Evolutionary conservation across 2,329 filamentous ascomycete genomes (phyloP).

Genomic region (Diaporthe citrichinensis): DNA sequence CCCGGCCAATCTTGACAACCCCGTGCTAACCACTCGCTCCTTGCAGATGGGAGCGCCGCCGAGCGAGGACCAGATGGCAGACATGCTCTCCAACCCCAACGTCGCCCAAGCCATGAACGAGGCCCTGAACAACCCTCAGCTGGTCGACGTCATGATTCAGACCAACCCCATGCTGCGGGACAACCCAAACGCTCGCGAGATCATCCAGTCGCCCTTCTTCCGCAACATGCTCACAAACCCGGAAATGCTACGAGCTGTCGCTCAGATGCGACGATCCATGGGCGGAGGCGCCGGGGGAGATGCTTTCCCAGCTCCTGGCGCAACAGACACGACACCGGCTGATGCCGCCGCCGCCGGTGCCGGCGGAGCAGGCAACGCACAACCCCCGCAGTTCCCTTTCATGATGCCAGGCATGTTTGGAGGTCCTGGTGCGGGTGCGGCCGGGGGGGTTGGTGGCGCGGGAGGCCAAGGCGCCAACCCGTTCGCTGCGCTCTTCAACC

Average conservation of each 20-base stretch:
- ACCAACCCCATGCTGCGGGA: conserved; percentile 86
- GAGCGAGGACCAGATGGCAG: conserved; percentile 83
- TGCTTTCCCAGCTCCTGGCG: conserved; percentile 90
- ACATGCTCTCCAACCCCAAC: conserved; percentile 74
- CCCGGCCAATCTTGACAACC: neutral
- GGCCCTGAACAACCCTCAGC: conserved; percentile 92
- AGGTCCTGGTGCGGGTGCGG: conserved; percentile 44
- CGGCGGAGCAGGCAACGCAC: conserved; percentile 50
- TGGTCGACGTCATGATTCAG: conserved; percentile 95
- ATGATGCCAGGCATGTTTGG: conserved; percentile 51
- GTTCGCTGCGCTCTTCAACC: conserved; percentile 57
- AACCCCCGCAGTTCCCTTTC: conserved; percentile 48
- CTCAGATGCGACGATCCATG: conserved; percentile 84
- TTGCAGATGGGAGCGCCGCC: conserved; percentile 89
- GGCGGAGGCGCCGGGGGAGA: conserved; percentile 64
- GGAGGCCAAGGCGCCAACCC: conserved; percentile 52
- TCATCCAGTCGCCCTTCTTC: conserved; percentile 90
- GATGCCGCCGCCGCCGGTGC: conserved; percentile 53
- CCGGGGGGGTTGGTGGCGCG: conserved; percentile 30
- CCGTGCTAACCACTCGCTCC: conserved; percentile 46
- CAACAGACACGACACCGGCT: conserved; percentile 86
- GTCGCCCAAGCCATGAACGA: conserved; percentile 42
- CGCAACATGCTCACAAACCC: conserved; percentile 95
- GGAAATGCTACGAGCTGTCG: conserved; percentile 83
- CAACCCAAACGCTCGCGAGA: conserved; percentile 82